Evolutionary conservation across 1,284 basidiomycete genomes (phyloP).

Genomic region (Phlebopus sp.): DNA sequence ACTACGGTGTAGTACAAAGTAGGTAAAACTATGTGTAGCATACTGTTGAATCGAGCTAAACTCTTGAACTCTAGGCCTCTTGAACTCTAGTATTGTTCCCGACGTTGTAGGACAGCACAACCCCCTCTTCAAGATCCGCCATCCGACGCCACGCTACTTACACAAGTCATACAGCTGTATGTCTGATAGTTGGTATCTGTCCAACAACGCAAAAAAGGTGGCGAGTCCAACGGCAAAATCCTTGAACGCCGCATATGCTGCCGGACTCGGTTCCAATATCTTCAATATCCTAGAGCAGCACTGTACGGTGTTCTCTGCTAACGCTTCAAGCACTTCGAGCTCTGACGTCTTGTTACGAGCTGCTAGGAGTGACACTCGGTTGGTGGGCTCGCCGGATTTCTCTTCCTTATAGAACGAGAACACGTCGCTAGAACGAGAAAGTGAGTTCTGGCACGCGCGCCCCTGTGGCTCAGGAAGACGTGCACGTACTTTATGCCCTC

Average conservation of each 20-base stretch:
- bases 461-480: no score
- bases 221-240: conserved; percentile 19
- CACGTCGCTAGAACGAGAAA: no score
- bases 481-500: conserved; percentile 33
- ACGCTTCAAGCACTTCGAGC: conserved; percentile 18
- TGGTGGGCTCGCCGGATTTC: conserved; percentile 31
- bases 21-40: no score
- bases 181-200: conserved; percentile 16
- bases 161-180: conserved; percentile 10
- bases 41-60: no score
- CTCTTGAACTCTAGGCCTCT: no score
- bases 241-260: conserved; percentile 17
- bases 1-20: no score
- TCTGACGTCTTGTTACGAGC: conserved; percentile 21
- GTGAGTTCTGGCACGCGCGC: no score
- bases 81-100: no score
- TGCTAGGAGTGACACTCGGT: conserved; percentile 33
- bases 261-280: conserved; percentile 16
- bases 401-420: conserved; percentile 45
- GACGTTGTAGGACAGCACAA: no score
- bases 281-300: conserved; percentile 16
- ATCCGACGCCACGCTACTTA: no score
- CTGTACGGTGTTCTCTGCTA: conserved; percentile 24
- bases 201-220: conserved; percentile 16
- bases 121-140: no score